Conservation (phyloP, 805 yeast species). For the Kluyveromyces starmeri region DNA sequence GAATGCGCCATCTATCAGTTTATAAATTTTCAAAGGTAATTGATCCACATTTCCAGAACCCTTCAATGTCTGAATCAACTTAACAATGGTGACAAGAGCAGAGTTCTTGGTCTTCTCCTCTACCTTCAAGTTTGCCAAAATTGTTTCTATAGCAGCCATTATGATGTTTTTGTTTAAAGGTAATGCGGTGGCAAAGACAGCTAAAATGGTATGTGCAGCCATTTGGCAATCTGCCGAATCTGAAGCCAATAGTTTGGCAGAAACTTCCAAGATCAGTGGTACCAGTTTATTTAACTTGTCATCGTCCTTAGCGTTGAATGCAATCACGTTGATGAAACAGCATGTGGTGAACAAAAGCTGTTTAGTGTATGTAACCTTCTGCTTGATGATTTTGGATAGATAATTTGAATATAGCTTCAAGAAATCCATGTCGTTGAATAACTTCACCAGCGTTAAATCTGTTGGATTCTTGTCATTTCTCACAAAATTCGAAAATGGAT, state of each 20-base stretch:
- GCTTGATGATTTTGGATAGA: conserved; percentile 35
- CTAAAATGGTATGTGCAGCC: conserved; percentile 73
- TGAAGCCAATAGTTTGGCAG: conserved; percentile 46
- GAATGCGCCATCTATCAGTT: conserved; percentile 23
- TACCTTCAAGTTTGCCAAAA: conserved; percentile 40
- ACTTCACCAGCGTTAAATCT: conserved; percentile 55
- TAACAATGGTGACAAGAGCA: conserved; percentile 39
- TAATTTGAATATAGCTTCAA: conserved; percentile 57
- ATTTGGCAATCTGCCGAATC: conserved; percentile 55
- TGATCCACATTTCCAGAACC: conserved; percentile 35
- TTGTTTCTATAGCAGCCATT: conserved; percentile 52
- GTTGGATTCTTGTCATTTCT: conserved; percentile 58
- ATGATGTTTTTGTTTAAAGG: conserved; percentile 48
- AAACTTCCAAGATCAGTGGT: conserved; percentile 49
- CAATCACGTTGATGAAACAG: conserved; percentile 54
- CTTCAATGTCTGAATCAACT: conserved; percentile 40
- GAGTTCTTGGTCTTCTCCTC: conserved; percentile 32
- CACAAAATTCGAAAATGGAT: conserved; percentile 62
- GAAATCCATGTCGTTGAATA: conserved; percentile 62
- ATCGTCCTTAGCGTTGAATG: conserved; percentile 38
- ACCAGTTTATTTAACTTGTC: conserved; percentile 40
- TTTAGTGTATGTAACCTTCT: conserved; percentile 51
- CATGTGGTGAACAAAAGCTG: conserved; percentile 76
- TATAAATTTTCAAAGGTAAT: conserved; percentile 32
- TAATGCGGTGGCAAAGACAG: conserved; percentile 68